Conservation (phyloP, 345 rosid genomes). For the Populus davidiana region DNA sequence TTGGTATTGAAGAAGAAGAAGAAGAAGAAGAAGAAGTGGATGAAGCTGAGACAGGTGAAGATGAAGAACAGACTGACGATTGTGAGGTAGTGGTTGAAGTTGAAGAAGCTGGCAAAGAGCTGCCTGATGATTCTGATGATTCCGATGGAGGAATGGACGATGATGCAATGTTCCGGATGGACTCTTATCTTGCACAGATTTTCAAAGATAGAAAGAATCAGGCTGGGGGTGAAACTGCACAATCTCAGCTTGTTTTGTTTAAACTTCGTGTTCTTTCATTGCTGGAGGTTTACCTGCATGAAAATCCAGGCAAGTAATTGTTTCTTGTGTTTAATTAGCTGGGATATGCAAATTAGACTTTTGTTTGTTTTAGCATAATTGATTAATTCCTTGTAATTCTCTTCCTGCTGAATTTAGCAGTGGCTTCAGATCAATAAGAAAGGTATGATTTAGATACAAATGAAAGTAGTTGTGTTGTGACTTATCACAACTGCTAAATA, state of each 20-base stretch:
- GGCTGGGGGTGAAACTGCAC: slow-evolving; percentile 83
- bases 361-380: neutral
- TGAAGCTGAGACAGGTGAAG: slow-evolving; percentile 65
- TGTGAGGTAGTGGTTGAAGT: slow-evolving; percentile 56
- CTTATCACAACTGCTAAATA: neutral
- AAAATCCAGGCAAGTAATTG: slow-evolving; percentile 67
- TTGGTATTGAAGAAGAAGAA: slow-evolving; percentile 87
- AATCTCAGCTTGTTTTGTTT: slow-evolving; percentile 85
- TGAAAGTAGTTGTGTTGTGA: neutral
- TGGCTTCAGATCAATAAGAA: neutral
- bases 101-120: slow-evolving; percentile 43
- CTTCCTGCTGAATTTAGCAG: neutral
- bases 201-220: slow-evolving; percentile 89
- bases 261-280: slow-evolving; percentile 90
- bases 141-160: slow-evolving; percentile 94
- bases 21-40: slow-evolving; percentile 73
- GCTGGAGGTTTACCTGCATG: slow-evolving; percentile 87
- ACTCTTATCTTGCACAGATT: slow-evolving; percentile 79
- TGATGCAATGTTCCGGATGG: slow-evolving; percentile 97
- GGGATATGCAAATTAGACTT: neutral
- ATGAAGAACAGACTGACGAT: slow-evolving; percentile 79
- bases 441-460: neutral
- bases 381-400: neutral
- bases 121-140: slow-evolving; percentile 61
- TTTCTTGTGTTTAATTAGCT: slow-evolving; percentile 3